Evolutionary conservation across 2,329 filamentous ascomycete genomes (phyloP).

Genomic region (Beauveria medogensis): DNA sequence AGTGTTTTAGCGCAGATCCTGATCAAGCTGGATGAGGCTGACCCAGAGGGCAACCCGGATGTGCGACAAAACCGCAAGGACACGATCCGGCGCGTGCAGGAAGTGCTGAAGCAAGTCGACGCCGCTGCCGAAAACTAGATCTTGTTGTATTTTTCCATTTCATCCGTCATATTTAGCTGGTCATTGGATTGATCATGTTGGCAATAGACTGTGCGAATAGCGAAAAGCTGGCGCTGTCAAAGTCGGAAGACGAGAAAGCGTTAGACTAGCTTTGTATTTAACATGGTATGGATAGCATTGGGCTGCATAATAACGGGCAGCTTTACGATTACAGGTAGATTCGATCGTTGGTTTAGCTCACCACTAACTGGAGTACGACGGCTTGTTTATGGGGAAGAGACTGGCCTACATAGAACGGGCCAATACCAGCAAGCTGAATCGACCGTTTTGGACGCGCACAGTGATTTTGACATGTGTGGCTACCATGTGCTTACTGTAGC

Average conservation of each 20-base stretch:
- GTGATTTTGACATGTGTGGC: background rate
- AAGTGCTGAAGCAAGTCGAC: constrained; percentile 58
- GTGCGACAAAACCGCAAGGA: constrained; percentile 61
- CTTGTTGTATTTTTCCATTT: background rate
- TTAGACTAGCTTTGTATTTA: background rate
- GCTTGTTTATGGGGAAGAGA: background rate
- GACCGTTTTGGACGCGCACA: background rate
- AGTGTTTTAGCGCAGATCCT: constrained; percentile 68
- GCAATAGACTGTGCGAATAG: background rate
- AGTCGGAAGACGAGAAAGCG: background rate
- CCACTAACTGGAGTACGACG: background rate
- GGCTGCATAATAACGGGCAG: background rate
- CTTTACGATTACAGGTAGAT: background rate
- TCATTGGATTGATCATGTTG: background rate
- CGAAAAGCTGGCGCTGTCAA: background rate
- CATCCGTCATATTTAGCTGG: background rate
- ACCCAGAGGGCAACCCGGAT: constrained; percentile 60
- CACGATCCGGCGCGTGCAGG: constrained; percentile 64
- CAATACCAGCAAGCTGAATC: background rate
- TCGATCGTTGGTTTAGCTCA: background rate
- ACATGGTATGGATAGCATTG: constrained; percentile 1
- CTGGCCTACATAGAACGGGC: background rate
- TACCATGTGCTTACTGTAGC: background rate
- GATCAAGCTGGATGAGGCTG: constrained; percentile 68
- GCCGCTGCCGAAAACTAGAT: constrained; percentile 17